Base-by-base conservation (phyloP, 176 grass and related monocot species). In the Eragrostis nindensis region DNA sequence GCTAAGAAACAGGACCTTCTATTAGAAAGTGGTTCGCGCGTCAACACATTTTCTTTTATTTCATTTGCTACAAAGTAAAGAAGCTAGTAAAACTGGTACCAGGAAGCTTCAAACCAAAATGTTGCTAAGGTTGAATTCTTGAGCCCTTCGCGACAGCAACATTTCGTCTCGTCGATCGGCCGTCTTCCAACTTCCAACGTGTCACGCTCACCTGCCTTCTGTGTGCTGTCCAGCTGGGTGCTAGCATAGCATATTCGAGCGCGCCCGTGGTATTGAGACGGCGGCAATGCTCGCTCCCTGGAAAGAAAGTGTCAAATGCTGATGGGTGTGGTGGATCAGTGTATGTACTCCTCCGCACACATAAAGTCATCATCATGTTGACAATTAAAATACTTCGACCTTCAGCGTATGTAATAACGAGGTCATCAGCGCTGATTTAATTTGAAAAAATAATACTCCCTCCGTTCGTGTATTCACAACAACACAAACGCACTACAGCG, bases 241-340 rank as follows among this genome's bases (percentile, higher is more conserved):
- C 27, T 7, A 24, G n/a, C 3, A 42, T 25, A 40, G 7, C 8
- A 5, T n/a, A n/a, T n/a, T n/a, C n/a, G n/a, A n/a, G n/a, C n/a
- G n/a, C 67, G 67, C 42, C 67, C 42, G 46, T 70, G 66, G n/a
- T 68, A 43, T 68, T n/a, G 39, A 11, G 66, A 43, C 19, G 21
- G n/a, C 7, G 54, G 7, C 7, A 7, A 5, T 56, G 19, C n/a
- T 7, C 49, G n/a, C n/a, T n/a, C n/a, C 49, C 49, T 1, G 17
- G 49, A 5, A 53, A 53, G 4, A n/a, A n/a, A n/a, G n/a, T n/a
- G n/a, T n/a, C n/a, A n/a, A n/a, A n/a, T n/a, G n/a, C n/a, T n/a
- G n/a, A n/a, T n/a, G n/a, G n/a, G n/a, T n/a, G n/a, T n/a, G n/a
- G n/a, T n/a, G n/a, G n/a, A n/a, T n/a, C n/a, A n/a, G n/a, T n/a